Evolutionary conservation across 495 filamentous ascomycete species (phyloP), one percentile per base, ranked within the genome.

Genomic region (Penicillium roqueforti): DNA sequence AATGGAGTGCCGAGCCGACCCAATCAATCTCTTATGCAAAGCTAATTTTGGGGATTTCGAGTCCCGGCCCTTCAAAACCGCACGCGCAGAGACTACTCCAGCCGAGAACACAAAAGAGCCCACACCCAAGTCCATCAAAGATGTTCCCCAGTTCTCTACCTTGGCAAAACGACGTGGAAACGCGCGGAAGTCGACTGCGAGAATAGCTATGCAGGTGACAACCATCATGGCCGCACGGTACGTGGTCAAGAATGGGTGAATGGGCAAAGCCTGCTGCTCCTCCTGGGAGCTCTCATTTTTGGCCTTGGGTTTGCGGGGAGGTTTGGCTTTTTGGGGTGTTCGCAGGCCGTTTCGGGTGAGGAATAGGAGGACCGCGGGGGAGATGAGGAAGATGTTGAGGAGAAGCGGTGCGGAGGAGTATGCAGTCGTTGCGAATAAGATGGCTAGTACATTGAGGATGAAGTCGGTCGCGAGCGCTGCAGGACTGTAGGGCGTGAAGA

Each of bases 121-220:
- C 41, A 99, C 93, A 9, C 93, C 93, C 61, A 97, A 78, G 70
- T 99, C 93, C 93, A 99, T 99, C 56, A 99, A 67, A 3, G 92
- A 97, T 19, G 93, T 97, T 19, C 93, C 93, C 91, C 93, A 99
- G 34, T 87, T 97, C 72, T 99, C 93, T 0, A 91, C 93, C 74
- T 99, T 99, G 18, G 91, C 93, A 63, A 97, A 97, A 5, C 93
- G 87, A 2, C 93, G 83, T 2, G 93, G 93, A 57, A 99, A 99
- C 46, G 95, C 73, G 18, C 76, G 82, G 63, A 99, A 99, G 71
- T 99, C 93, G 19, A 99, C 93, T 9, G 95, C 93, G n/a, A 99
- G 80, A 57, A 99, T 97, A 44, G 90, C 89, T 23, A 91, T 68
- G 62, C 91, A 95, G 19, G 95, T 99, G 29, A 90, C 76, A n/a